A percentile compares a stretch with the other conserved stretches of the same genome.
phyloP scores from a whole-genome alignment of 805 yeast genomes.

The Wickerhamiella alocasiicola region DNA sequence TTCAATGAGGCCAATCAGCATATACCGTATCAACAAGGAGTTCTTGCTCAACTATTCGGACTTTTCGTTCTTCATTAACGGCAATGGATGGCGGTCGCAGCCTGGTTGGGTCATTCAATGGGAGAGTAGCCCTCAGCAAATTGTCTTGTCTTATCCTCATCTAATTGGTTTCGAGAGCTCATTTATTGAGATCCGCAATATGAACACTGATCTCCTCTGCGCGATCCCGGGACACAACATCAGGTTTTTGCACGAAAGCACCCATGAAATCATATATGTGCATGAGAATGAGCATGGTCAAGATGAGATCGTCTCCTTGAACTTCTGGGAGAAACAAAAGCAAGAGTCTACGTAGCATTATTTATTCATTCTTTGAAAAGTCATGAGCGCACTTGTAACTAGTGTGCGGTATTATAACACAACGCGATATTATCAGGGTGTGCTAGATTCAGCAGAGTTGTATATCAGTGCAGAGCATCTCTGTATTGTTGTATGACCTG shows the following conservation, averaged over 20 bases:
- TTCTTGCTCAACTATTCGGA: conserved; percentile 82
- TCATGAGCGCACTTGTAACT: too few species aligned
- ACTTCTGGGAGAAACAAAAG: conserved; percentile 8
- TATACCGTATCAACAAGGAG: conserved; percentile 79
- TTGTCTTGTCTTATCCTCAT: conserved; percentile 91
- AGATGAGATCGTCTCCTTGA: conserved; percentile 77
- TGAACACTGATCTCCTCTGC: conserved; percentile 71
- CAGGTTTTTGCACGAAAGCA: conserved; percentile 73
- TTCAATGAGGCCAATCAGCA: conserved; percentile 76
- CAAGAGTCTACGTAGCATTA: not conserved
- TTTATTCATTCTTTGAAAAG: conserved; percentile 12
- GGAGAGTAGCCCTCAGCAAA: conserved; percentile 92
- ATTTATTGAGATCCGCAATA: conserved; percentile 85
- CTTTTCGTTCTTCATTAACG: conserved; percentile 86
- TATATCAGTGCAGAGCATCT: too few species aligned
- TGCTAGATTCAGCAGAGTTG: too few species aligned
- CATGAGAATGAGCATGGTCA: conserved; percentile 83
- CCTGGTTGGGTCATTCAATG: conserved; percentile 90
- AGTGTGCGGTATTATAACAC: too few species aligned
- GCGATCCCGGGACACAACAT: conserved; percentile 91
- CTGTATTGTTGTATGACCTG: too few species aligned
- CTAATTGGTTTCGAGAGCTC: conserved; percentile 78
- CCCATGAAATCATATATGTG: conserved; percentile 87
- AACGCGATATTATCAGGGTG: too few species aligned
- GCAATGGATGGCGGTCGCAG: conserved; percentile 92